These are phyloP conservation scores for Suillus spraguei DNA, from an alignment of 768 basidiomycete species.

Conservation along the genomic window DNA sequence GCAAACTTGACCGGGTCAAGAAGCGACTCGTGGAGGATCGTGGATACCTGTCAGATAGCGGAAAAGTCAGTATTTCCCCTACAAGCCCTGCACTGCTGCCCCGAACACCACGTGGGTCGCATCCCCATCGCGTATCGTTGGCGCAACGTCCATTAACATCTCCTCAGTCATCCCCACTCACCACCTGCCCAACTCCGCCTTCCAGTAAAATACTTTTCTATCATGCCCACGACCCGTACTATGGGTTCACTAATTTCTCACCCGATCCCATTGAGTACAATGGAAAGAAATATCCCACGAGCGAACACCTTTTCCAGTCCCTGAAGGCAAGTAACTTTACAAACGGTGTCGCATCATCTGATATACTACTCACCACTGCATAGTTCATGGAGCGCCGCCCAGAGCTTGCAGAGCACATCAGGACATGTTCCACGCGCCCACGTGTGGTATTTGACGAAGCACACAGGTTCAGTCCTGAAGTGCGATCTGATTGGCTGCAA, in stretches of 20 bases:
- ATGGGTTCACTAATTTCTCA: slow-evolving; percentile 49
- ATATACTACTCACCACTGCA: background rate
- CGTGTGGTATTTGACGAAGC: slow-evolving; percentile 37
- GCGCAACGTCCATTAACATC: background rate
- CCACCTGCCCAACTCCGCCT: background rate
- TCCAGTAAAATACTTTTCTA: slow-evolving; percentile 31
- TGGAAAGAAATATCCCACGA: slow-evolving; percentile 44
- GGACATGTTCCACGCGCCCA: slow-evolving; percentile 35
- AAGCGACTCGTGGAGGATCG: slow-evolving; percentile 32
- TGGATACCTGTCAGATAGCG: slow-evolving; percentile 32
- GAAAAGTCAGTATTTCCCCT: slow-evolving; percentile 30
- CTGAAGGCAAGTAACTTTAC: slow-evolving; percentile 36
- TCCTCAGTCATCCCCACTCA: slow-evolving; percentile 7
- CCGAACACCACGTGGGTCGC: slow-evolving; percentile 21
- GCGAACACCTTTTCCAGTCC: slow-evolving; percentile 51
- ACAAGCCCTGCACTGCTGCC: slow-evolving; percentile 17
- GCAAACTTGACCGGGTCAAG: slow-evolving; percentile 33
- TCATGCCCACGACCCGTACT: slow-evolving; percentile 34
- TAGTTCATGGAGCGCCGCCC: slow-evolving; percentile 38
- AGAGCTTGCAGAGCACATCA: slow-evolving; percentile 37
- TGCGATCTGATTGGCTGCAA: slow-evolving; percentile 37
- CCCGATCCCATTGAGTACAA: slow-evolving; percentile 41
- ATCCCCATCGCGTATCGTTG: background rate
- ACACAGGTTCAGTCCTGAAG: slow-evolving; percentile 38
- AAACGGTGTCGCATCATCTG: background rate